Conservation (phyloP, 2,329 filamentous ascomycete species). For the Emydomyces testavorans region DNA sequence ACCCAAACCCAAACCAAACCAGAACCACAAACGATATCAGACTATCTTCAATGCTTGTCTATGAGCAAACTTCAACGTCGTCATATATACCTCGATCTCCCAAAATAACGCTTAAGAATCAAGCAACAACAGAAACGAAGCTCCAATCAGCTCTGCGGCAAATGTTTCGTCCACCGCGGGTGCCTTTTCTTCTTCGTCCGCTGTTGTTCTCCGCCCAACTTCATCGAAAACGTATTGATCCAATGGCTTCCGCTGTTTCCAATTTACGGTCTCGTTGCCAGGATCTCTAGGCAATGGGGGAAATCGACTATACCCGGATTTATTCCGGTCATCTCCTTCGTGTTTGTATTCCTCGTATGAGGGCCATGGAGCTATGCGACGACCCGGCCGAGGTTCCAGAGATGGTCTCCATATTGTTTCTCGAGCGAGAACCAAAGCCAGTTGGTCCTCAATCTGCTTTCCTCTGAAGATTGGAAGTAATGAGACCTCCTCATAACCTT, state of each 20-base stretch:
- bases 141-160: neutral
- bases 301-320: conserved; percentile 24
- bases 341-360: conserved; percentile 24
- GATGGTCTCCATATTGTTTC: conserved; percentile 23
- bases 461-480: conserved; percentile 18
- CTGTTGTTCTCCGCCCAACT: conserved; percentile 16
- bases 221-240: conserved; percentile 19
- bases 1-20: neutral
- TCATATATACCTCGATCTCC: neutral
- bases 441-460: conserved; percentile 19
- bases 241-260: conserved; percentile 23
- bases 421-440: conserved; percentile 20
- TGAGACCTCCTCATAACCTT: neutral
- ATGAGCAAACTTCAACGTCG: neutral
- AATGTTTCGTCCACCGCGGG: neutral
- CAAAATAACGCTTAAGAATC: neutral
- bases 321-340: conserved; percentile 24
- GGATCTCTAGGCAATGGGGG: conserved; percentile 24
- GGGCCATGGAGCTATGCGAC: conserved; percentile 23
- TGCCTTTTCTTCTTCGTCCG: neutral
- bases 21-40: no score
- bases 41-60: neutral
- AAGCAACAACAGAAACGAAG: neutral
- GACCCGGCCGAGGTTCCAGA: conserved; percentile 8
- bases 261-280: conserved; percentile 25